Percentiles rank a stretch among this genome's conserved stretches.
Evolutionary conservation across 2,329 filamentous ascomycete genomes (phyloP).

Genomic region (Cladosporium sphaerospermum): DNA sequence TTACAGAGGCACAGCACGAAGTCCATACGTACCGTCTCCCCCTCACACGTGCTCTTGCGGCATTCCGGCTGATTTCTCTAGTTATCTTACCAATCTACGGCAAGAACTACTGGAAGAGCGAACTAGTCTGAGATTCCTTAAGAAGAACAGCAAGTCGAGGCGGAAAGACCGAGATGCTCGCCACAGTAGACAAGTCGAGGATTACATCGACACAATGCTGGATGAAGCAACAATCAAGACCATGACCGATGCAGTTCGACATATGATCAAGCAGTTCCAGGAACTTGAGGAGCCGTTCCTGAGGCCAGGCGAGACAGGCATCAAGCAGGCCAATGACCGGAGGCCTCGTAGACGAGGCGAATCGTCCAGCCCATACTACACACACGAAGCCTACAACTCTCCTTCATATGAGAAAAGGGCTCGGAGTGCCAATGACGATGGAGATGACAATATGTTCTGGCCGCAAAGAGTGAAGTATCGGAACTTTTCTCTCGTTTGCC

Average conservation of each 20-base stretch:
- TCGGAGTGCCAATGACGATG: conserved; percentile 19
- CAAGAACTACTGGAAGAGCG: conserved; percentile 38
- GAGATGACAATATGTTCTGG: conserved; percentile 27
- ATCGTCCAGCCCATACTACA: conserved; percentile 20
- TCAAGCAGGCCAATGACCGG: conserved; percentile 16
- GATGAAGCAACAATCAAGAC: conserved; percentile 33
- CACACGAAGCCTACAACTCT: conserved; percentile 25
- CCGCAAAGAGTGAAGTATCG: conserved; percentile 29
- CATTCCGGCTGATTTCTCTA: no score
- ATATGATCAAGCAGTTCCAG: conserved; percentile 33
- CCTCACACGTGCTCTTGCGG: no score
- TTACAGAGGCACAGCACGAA: conserved; percentile 32
- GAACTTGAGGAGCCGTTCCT: conserved; percentile 36
- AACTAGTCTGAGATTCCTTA: conserved; percentile 28
- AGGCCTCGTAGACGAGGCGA: conserved; percentile 17
- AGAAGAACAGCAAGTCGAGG: conserved; percentile 12
- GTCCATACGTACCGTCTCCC: conserved; percentile 28
- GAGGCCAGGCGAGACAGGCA: conserved; percentile 20
- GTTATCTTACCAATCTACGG: conserved; percentile 33
- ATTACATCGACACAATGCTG: conserved; percentile 19
- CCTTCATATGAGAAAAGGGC: conserved; percentile 24
- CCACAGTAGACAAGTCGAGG: conserved; percentile 13
- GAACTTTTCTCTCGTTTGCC: conserved; percentile 28
- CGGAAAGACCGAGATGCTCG: conserved; percentile 18
- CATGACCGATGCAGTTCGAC: conserved; percentile 31